phyloP scores from a whole-genome alignment of 148 eudicot species.

The Beta vulgaris region DNA sequence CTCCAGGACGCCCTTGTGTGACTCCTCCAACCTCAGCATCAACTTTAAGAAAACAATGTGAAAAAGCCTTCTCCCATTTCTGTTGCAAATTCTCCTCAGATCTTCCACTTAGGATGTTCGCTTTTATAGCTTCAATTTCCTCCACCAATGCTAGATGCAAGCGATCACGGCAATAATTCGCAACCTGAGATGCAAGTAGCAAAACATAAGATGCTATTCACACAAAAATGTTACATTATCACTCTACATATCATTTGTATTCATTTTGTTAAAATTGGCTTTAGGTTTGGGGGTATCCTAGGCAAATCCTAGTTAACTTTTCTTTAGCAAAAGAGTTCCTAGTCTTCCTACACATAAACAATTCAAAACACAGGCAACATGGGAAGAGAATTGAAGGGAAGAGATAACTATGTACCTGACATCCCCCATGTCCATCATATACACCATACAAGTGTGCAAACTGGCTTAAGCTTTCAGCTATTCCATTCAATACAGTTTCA shows the following conservation, averaged over 20 bases:
- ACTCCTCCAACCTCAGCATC: constrained; percentile 52
- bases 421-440: constrained; percentile 67
- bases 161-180: constrained; percentile 56
- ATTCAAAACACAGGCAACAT: not conserved
- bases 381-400: not conserved
- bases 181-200: constrained; percentile 39
- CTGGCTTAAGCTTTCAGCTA: constrained; percentile 32
- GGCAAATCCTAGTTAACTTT: not conserved
- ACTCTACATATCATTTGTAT: not conserved
- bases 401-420: constrained; percentile 39
- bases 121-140: constrained; percentile 43
- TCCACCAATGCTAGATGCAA: constrained; percentile 45
- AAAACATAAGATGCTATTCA: not conserved
- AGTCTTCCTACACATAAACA: not conserved
- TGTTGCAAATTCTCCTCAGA: constrained; percentile 29
- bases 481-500: constrained; percentile 30
- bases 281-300: not conserved
- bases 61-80: constrained; percentile 43
- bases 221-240: not conserved
- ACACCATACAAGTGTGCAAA: constrained; percentile 47
- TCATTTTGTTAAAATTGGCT: not conserved
- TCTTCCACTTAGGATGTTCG: constrained; percentile 20
- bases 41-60: constrained; percentile 46
- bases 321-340: not conserved
- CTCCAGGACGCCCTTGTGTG: constrained; percentile 19